Evolutionary conservation across 1,139 yeast genomes (phyloP).

Genomic region (Kodamaea anthophila): DNA sequence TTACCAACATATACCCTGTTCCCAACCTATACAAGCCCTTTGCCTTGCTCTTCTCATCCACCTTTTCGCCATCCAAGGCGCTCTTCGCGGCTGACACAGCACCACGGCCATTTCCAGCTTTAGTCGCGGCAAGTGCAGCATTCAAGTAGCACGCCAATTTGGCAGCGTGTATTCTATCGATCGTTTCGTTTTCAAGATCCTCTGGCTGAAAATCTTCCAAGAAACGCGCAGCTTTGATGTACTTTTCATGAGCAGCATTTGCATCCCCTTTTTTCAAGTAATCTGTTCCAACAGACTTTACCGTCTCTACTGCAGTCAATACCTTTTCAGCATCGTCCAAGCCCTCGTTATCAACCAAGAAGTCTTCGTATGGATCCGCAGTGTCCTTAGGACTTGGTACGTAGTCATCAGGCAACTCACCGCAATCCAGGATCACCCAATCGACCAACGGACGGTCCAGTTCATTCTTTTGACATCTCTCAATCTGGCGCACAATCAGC

Average conservation of each 20-base stretch:
- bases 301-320: slow-evolving; percentile 54
- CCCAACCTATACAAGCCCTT: slow-evolving; percentile 89
- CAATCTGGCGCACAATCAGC: slow-evolving; percentile 71
- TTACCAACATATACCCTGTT: slow-evolving; percentile 55
- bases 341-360: slow-evolving; percentile 64
- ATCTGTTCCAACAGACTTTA: slow-evolving; percentile 75
- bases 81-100: slow-evolving; percentile 57
- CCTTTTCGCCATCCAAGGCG: slow-evolving; percentile 57
- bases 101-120: slow-evolving; percentile 50
- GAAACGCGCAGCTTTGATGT: slow-evolving; percentile 63
- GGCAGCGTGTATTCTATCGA: slow-evolving; percentile 42
- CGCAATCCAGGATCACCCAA: slow-evolving; percentile 73
- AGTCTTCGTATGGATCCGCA: slow-evolving; percentile 80
- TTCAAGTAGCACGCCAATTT: slow-evolving; percentile 64
- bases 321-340: slow-evolving; percentile 64
- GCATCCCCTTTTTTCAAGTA: slow-evolving; percentile 62
- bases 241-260: slow-evolving; percentile 56
- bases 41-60: slow-evolving; percentile 65
- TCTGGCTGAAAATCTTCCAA: slow-evolving; percentile 71
- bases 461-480: slow-evolving; percentile 57
- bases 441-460: slow-evolving; percentile 61
- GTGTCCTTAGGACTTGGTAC: slow-evolving; percentile 47
- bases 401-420: slow-evolving; percentile 62
- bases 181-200: slow-evolving; percentile 52
- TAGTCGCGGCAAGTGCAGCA: slow-evolving; percentile 69